Base-by-base conservation (phyloP, 1,284 basidiomycete species). In the Fistulina hepatica region DNA sequence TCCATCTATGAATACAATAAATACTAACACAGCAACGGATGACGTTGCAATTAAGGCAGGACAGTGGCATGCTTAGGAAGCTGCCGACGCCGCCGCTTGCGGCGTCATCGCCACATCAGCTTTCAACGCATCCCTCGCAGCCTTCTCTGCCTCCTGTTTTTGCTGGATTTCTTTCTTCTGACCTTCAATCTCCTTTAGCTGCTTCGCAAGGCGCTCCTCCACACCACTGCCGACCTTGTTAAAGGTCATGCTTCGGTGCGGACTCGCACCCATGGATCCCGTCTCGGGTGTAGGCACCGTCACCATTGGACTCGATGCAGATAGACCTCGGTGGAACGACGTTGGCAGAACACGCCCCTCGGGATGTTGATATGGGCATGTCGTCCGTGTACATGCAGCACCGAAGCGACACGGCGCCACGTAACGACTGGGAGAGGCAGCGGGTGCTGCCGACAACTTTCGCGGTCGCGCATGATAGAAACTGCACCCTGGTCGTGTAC, bases 331-430 rank as follows among this genome's bases (percentile, higher is more conserved):
- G 51, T 86, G 81, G 68, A 86, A 86, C 4, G 74, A 63, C 2
- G 72, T 67, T 2, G 84, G 83, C 3, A 85, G 63, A 6, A 82
- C 80, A 9, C 84, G 77, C 6, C 79, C 80, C 36, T 81, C 76
- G 0, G 85, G 85, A 50, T 90, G 85, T 48, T 81, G 74, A 65
- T 76, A 90, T 5, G 72, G 59, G 53, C 85, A 90, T 33, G 71
- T 65, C 11, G 76, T 72, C 35, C 81, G 75, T 7, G 85, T 90
- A 56, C 85, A 90, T n/a, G 57, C 69, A 2, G 79, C 60, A 15
- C 81, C 85, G 47, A 82, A 90, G 34, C 76, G 73, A 55, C 85
- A 90, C 20, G 70, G 71, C 39, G 67, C 66, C 10, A 60, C 48
- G 42, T 59, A 58, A 26, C 37, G 49, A 43, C 41, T 45, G 47